Base-by-base conservation (phyloP, 495 filamentous ascomycete genomes). In the Hyaloscypha finlandica region DNA sequence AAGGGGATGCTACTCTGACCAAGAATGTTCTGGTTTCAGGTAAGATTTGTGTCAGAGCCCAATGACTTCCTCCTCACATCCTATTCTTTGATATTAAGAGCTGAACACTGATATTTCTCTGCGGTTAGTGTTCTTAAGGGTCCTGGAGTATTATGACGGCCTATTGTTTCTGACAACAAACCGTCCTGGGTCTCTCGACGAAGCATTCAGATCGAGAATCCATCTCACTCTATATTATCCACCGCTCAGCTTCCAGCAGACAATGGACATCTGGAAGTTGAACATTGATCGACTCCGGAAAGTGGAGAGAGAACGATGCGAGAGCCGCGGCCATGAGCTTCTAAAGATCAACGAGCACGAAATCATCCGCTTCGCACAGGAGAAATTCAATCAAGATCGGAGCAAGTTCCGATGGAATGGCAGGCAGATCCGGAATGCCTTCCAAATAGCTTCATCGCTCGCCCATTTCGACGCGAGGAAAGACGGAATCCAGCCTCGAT, bases 11-110 rank as follows among this genome's bases (percentile, higher is more conserved):
- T n/a, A n/a, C n/a, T n/a, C 65, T 85, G 30, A 37, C 5, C n/a
- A 83, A 90, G 61, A 93, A 93, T 71, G 88, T 87, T 2, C 81
- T 93, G 0, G 90, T 93, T 25, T 89, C 86, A 66, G 86, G 92
- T 72, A 89, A 89, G 78, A 76, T 8, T 29, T n/a, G n/a, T n/a
- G n/a, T n/a, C n/a, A n/a, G n/a, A n/a, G n/a, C n/a, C n/a, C n/a
- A n/a, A n/a, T n/a, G n/a, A n/a, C n/a, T n/a, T n/a, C n/a, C n/a
- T n/a, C n/a, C n/a, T n/a, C n/a, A n/a, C n/a, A n/a, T n/a, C n/a
- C n/a, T n/a, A n/a, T n/a, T n/a, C n/a, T n/a, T n/a, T n/a, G n/a
- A n/a, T n/a, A n/a, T n/a, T n/a, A n/a, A n/a, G n/a, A n/a, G n/a
- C n/a, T n/a, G n/a, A n/a, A n/a, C n/a, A n/a, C n/a, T n/a, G n/a